These are phyloP conservation scores for Podospora conica DNA, from an alignment of 495 filamentous ascomycete species.

Conservation along the genomic window DNA sequence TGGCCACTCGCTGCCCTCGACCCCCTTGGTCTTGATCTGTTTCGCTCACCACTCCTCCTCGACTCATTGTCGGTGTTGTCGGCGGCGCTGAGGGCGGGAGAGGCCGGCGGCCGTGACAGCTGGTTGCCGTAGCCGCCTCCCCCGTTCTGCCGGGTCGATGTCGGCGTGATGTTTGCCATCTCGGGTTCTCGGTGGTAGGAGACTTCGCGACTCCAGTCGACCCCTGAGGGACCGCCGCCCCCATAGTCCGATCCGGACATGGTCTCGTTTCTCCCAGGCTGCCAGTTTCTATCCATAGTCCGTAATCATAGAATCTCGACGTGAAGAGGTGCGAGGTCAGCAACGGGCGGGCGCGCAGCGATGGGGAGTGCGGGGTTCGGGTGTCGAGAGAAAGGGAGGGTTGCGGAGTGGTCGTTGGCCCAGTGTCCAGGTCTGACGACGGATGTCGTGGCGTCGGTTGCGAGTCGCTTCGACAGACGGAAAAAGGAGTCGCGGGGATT, in stretches of 20 bases:
- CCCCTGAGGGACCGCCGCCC: constrained; percentile 13
- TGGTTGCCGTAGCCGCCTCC: constrained; percentile 21
- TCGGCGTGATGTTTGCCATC: constrained; percentile 30
- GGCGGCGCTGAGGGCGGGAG: constrained; percentile 37
- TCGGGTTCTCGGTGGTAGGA: constrained; percentile 33
- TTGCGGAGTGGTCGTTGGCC: too few relatives aligned
- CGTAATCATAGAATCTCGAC: constrained; percentile 16
- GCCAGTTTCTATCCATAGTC: constrained; percentile 13
- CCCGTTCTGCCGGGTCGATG: constrained; percentile 34
- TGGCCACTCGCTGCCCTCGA: constrained; percentile 47
- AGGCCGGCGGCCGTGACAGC: constrained; percentile 28
- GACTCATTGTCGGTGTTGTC: constrained; percentile 30
- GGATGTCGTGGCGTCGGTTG: not conserved
- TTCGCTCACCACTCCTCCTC: constrained; percentile 43
- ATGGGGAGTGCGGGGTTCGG: constrained; percentile 4
- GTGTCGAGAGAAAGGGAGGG: too few relatives aligned
- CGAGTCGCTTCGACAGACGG: not conserved
- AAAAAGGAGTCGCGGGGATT: not conserved
- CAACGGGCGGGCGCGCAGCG: constrained; percentile 1
- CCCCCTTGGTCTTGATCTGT: constrained; percentile 39
- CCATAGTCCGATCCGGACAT: constrained; percentile 29
- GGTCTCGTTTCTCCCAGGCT: constrained; percentile 18
- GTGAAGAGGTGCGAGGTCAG: not conserved
- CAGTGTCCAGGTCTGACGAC: not conserved
- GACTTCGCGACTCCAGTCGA: constrained; percentile 20